Percentiles rank a stretch among this genome's conserved stretches.
Evolutionary conservation across 441 rosid species (phyloP).

Genomic region (Erodium chrysanthum): DNA sequence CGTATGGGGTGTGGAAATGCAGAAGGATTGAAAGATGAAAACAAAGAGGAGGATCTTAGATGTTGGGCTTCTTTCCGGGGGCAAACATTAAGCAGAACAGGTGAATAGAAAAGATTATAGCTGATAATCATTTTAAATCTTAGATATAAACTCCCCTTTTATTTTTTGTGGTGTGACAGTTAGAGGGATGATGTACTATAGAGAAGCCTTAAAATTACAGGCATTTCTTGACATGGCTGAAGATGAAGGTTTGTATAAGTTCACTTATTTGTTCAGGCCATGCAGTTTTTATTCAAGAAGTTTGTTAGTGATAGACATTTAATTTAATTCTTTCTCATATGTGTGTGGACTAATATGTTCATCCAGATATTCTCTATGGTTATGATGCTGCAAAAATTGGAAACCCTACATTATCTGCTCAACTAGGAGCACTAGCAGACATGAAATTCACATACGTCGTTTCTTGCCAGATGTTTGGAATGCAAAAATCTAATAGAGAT

Average conservation of each 20-base stretch:
- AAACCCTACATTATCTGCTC: conserved; percentile 51
- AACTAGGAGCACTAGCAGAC: conserved; percentile 73
- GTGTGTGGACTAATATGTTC: conserved; percentile 13
- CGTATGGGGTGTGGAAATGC: conserved; percentile 59
- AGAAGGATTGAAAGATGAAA: conserved; percentile 40
- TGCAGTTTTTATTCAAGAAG: background rate
- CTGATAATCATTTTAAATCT: background rate
- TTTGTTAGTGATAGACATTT: background rate
- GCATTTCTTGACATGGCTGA: conserved; percentile 84
- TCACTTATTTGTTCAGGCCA: background rate
- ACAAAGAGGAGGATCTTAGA: conserved; percentile 60
- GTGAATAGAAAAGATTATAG: conserved; percentile 28
- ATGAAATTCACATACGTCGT: conserved; percentile 77
- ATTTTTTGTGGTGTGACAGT: conserved; percentile 37
- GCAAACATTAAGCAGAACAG: conserved; percentile 93
- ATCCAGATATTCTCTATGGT: conserved; percentile 78
- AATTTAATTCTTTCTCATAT: background rate
- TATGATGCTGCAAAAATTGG: conserved; percentile 64
- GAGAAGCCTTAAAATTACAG: conserved; percentile 81
- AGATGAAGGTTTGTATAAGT: conserved; percentile 53
- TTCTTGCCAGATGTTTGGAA: conserved; percentile 82
- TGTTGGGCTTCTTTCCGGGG: conserved; percentile 92
- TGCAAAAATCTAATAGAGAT: conserved; percentile 73
- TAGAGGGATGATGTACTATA: conserved; percentile 96
- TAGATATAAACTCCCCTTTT: conserved; percentile 4